Evolutionary conservation across 495 filamentous ascomycete genomes (phyloP), one percentile per base, ranked within the genome.

Genomic region (Sphaerosporella brunnea): DNA sequence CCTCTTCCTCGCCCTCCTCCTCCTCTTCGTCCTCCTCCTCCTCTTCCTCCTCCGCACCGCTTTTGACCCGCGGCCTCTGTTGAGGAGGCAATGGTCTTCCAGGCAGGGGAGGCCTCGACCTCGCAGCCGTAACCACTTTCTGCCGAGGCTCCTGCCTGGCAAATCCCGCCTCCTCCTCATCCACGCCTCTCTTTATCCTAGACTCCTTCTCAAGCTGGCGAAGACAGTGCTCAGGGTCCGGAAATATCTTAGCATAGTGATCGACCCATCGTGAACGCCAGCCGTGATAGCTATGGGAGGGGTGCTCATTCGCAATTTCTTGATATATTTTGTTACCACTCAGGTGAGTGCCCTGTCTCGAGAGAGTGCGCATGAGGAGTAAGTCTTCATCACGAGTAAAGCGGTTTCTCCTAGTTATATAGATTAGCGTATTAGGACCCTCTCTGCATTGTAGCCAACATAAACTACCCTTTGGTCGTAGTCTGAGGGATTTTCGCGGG

Each of bases 141-240:
- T n/a, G n/a, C n/a, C n/a, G n/a, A n/a, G n/a, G n/a, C n/a, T n/a
- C n/a, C n/a, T n/a, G n/a, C n/a, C n/a, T n/a, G n/a, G n/a, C n/a
- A n/a, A n/a, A n/a, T n/a, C n/a, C n/a, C n/a, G n/a, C n/a, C 36
- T 38, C 36, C 37, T 40, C 37, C 48, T 73, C 70, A 37, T 72
- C 70, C 39, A 70, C 70, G 53, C 68, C 66, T 36, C 54, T 55
- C 19, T 55, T 42, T 55, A n/a, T n/a, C n/a, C n/a, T n/a, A n/a
- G n/a, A n/a, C n/a, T n/a, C n/a, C n/a, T n/a, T n/a, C n/a, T n/a
- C n/a, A n/a, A n/a, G n/a, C n/a, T n/a, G n/a, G n/a, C n/a, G n/a
- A n/a, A n/a, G n/a, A 19, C 40, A 43, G 8, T 18, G 13, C 13
- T 25, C 20, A 43, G 40, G 40, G 26, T 26, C 40, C 8, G 40